Evolutionary conservation across 2,329 filamentous ascomycete species (phyloP), one percentile per base, ranked within the genome.

Genomic region (Capronia coronata): DNA sequence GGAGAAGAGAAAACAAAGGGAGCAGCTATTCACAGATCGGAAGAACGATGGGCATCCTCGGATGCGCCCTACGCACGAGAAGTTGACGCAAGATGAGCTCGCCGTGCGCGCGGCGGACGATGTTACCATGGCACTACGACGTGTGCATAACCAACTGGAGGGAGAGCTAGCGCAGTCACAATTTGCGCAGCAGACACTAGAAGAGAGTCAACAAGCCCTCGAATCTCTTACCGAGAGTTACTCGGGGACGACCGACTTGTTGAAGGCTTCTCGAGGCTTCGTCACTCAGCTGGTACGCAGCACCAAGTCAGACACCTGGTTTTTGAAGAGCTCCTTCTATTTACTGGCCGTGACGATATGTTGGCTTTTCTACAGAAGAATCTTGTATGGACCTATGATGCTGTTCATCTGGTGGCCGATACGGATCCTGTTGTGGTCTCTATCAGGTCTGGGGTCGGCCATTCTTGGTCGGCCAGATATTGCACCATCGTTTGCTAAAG

Each of bases 261-360:
- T 98, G 30, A 75, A 79, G 2, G 85, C 79, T 49, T 90, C 86
- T 39, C 78, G 80, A 57, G 83, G 82, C 48, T 73, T 98, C 14
- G 78, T 96, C 6, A 80, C 81, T 5, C 87, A 87, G 14, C 73
- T 98, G 39, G 71, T 97, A 40, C 80, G 81, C 54, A 93, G 87
- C 56, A 88, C 94, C 65, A 98, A 98, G 75, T 93, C 85, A 58
- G 93, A 98, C 65, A 96, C 90, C 2, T 98, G 93, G 93, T 98
- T 98, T 65, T 78, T 98, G 27, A 86, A 93, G 68, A 94, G 87
- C 30, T 82, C 90, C 1, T 82, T 97, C 58, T 94, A 90, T 65
- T 76, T 96, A 60, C 77, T 97, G 13, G 63, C 85, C 18, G 78
- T 71, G 4, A 96, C 89, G 1, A 81, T 90, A 35, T 75, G 73